Percentiles rank a stretch among this genome's conserved stretches.
These are phyloP conservation scores for Syzygium aqueum DNA, from an alignment of 345 rosid species.

Conservation along the genomic window DNA sequence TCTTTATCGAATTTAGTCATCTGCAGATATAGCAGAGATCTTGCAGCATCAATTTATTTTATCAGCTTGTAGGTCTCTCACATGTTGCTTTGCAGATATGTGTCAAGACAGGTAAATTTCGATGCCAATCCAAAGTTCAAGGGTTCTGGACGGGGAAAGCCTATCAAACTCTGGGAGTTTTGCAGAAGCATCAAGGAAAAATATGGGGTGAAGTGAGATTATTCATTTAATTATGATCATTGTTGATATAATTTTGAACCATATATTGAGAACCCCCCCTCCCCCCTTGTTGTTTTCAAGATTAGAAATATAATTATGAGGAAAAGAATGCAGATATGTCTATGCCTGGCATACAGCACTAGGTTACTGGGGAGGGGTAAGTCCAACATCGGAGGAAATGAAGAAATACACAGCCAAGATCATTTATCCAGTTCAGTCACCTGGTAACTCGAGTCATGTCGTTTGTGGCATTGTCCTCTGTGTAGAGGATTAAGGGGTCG, in stretches of 20 bases:
- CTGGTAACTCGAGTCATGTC: slow-evolving; percentile 20
- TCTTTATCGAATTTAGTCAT: neutral
- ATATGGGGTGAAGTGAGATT: slow-evolving; percentile 32
- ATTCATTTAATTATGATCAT: neutral
- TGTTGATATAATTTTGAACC: neutral
- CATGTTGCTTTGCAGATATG: slow-evolving; percentile 26
- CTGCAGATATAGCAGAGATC: neutral
- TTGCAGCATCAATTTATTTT: neutral
- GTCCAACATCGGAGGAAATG: slow-evolving; percentile 37
- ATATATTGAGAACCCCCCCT: neutral
- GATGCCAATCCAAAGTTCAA: slow-evolving; percentile 54
- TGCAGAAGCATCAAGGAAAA: slow-evolving; percentile 31
- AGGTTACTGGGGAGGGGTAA: slow-evolving; percentile 62
- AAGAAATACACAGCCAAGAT: slow-evolving; percentile 40
- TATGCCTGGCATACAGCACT: slow-evolving; percentile 57
- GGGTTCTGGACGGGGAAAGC: neutral
- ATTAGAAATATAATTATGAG: neutral
- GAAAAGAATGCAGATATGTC: slow-evolving; percentile 28
- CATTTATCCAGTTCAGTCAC: slow-evolving; percentile 43
- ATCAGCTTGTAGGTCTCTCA: neutral
- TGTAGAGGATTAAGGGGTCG: slow-evolving; percentile 32
- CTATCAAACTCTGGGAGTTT: neutral
- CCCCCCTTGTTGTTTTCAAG: neutral
- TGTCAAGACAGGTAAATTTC: slow-evolving; percentile 34
- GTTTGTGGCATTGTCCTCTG: slow-evolving; percentile 20